phyloP scores from a whole-genome alignment of 257 asterid genomes.

The Salvia splendens region DNA sequence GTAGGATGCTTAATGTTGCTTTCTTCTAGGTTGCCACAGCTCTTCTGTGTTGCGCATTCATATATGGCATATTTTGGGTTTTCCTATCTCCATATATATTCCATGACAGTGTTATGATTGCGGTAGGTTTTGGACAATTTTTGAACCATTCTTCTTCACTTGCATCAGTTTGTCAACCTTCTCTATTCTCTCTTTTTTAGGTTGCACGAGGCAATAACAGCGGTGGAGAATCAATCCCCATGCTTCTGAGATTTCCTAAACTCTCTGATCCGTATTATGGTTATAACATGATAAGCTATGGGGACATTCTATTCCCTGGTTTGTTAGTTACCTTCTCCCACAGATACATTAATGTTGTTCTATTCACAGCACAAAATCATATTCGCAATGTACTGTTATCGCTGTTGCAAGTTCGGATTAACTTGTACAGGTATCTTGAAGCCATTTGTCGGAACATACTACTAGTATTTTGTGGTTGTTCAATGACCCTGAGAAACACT shows the following conservation, averaged over 20 bases:
- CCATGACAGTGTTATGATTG: slow-evolving; percentile 87
- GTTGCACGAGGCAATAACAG: slow-evolving; percentile 79
- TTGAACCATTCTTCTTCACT: not conserved
- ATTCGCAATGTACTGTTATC: not conserved
- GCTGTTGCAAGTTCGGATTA: not conserved
- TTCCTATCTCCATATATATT: slow-evolving; percentile 84
- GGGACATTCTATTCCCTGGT: slow-evolving; percentile 89
- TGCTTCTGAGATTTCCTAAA: slow-evolving; percentile 84
- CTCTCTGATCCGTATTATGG: slow-evolving; percentile 80
- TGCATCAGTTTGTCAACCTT: not conserved
- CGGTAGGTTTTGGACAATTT: slow-evolving; percentile 52
- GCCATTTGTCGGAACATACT: not conserved
- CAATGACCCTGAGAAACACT: not conserved
- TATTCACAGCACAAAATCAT: not conserved
- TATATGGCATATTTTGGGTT: slow-evolving; percentile 95
- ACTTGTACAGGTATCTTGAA: not conserved
- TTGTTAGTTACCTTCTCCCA: slow-evolving; percentile 66
- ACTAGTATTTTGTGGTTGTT: not conserved
- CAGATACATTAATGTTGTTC: slow-evolving; percentile 45
- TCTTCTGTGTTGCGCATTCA: slow-evolving; percentile 78
- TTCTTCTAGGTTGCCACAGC: slow-evolving; percentile 80
- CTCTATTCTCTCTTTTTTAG: slow-evolving; percentile 39
- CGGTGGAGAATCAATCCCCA: slow-evolving; percentile 93
- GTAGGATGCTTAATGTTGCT: slow-evolving; percentile 27
- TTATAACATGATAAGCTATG: slow-evolving; percentile 82